Base-by-base conservation (phyloP, 1,139 yeast genomes). In the Debaryomyces sp. region DNA sequence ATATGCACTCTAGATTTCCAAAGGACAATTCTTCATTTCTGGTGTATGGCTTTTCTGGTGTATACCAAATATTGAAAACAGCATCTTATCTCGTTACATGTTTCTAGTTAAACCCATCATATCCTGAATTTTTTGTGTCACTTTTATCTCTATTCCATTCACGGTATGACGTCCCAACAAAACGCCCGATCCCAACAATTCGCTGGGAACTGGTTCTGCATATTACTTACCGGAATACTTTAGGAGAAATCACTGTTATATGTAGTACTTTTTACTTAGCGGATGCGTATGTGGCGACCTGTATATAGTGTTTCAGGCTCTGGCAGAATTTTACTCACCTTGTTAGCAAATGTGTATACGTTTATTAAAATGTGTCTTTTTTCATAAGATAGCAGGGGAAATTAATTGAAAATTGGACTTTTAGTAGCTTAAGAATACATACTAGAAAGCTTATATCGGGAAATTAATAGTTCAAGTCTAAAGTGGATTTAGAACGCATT, bases 321-420 rank as follows among this genome's bases (percentile, higher is more conserved):
- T 10, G 36, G 40, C 29, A 36, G 30, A 41, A n/a, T 30, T 41
- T 41, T 41, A 41, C 36, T 41, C 43, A 40, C 26, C 21, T 13
- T n/a, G 37, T 23, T 24, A 22, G 39, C 27, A 35, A 37, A 13
- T 37, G 41, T 30, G 36, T 41, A 30, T 17, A 32, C 43, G 43
- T 41, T 21, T 27, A 30, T 21, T n/a, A 18, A 30, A 22, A 12
- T 10, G 12, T 15, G 10, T 17, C n/a, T 15, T 17, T 41, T 30
- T 41, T 41, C 22, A 7, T 15, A 22, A 29, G 17, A 22, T 24
- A 6, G 12, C 9, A 41, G 37, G 26, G 42, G 24, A 30, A 12
- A 21, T 23, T 18, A 22, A 35, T 18, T 29, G 15, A 29, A 29
- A 41, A 17, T 30, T n/a, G 24, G 10, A 21, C 15, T 9, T 27